Evolutionary conservation across 2,329 filamentous ascomycete species (phyloP).

Genomic region (Leptodontidium sp.): DNA sequence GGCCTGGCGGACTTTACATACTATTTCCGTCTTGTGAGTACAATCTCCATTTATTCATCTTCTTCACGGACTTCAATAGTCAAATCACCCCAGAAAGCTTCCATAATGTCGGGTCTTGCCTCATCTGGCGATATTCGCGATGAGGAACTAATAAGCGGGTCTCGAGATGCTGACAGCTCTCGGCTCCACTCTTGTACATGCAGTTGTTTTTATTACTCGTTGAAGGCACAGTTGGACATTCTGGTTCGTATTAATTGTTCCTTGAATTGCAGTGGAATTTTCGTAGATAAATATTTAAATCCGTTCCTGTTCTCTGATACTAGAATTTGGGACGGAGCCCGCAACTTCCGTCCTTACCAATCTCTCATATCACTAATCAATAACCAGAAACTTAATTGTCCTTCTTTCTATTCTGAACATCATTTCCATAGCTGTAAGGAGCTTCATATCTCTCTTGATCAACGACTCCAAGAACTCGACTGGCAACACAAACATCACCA

Average conservation of each 20-base stretch:
- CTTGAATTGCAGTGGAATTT: background rate
- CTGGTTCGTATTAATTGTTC: background rate
- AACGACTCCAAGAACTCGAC: background rate
- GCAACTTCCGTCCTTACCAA: background rate
- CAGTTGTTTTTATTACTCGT: background rate
- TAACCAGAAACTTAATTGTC: background rate
- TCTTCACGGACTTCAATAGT: background rate
- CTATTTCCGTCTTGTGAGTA: background rate
- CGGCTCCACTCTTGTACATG: too few species aligned
- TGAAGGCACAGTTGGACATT: background rate
- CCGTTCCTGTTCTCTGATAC: background rate
- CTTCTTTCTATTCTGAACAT: background rate
- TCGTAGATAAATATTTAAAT: background rate
- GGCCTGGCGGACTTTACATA: background rate
- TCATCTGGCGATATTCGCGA: conserved; percentile 9
- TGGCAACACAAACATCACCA: background rate
- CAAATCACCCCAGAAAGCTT: background rate
- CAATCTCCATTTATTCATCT: background rate
- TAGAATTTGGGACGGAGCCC: background rate
- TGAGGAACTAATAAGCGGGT: background rate
- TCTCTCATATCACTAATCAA: too few species aligned
- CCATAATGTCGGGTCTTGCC: background rate
- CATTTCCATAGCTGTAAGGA: background rate
- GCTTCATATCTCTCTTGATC: background rate
- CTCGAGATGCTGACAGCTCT: background rate